Base-by-base conservation (phyloP, 495 filamentous ascomycete genomes). In the Jackrogersella multiformis region DNA sequence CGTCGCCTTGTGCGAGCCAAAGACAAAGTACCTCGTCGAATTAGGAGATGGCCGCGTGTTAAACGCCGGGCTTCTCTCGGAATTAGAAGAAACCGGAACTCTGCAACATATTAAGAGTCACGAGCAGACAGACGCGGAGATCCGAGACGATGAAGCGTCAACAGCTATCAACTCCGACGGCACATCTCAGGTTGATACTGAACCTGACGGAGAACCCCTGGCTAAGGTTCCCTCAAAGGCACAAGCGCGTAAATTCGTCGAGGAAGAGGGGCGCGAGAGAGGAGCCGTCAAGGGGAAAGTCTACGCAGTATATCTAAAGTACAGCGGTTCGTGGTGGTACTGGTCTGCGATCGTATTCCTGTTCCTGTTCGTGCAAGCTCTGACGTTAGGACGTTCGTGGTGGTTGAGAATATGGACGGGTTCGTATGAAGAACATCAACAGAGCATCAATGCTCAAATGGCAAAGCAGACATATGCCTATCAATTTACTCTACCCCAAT, bases 401-500 rank as follows among this genome's bases (percentile, higher is more conserved):
- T 92, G 88, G 88, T 78, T 92, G 26, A 85, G 83, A 34, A 72
- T 92, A 55, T 93, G 90, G 90, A 91, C 89, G 4, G 77, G 78
- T 12, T 68, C 61, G 8, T 74, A 81, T 59, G 69, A 80, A 16
- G 67, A 77, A 28, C 61, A 79, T 13, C 61, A 64, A 13, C 63
- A 69, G 26, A 66, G 18, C 10, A 26, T 72, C n/a, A 18, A 61
- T 26, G 15, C 49, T 2, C 68, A 75, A 13, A 66, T 61, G 15
- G 64, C 69, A 1, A 72, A 68, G 3, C 79, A 79, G 30, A 61
- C 70, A 13, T 74, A 73, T 42, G 59, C 75, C 0, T 79, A 80
- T 24, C 61, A 74, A 34, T 61, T 76, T 10, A 66, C 75, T 15
- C 20, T 80, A n/a, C 79, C 81, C 35, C 76, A 81, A 39, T 73